Conservation (phyloP, 2,329 filamentous ascomycete species). For the Fusarium siculi region DNA sequence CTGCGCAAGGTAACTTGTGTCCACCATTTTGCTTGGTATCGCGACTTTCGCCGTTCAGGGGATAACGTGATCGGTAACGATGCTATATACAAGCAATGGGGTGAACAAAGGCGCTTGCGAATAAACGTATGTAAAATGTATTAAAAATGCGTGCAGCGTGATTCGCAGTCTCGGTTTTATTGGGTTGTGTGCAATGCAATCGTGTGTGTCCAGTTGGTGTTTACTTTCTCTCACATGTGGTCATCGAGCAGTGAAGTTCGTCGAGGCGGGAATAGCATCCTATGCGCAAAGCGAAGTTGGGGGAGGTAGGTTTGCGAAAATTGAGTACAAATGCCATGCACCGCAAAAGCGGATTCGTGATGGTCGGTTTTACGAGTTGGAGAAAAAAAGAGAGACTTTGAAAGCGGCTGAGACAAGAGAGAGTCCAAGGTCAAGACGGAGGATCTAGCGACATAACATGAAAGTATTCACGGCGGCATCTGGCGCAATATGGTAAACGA, state of each 20-base stretch:
- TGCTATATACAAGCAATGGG: conserved; percentile 26
- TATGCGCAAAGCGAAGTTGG: conserved; percentile 35
- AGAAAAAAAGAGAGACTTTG: conserved; percentile 32
- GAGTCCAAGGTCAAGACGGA: conserved; percentile 11
- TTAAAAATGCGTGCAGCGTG: conserved; percentile 13
- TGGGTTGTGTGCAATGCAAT: conserved; percentile 23
- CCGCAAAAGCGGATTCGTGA: conserved; percentile 25
- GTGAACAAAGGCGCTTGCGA: conserved; percentile 6
- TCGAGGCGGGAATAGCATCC: conserved; percentile 40
- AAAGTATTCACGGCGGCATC: conserved; percentile 38
- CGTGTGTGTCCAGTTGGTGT: conserved; percentile 33
- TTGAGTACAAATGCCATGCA: conserved; percentile 26
- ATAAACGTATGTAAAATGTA: conserved; percentile 13
- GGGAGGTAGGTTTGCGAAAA: conserved; percentile 7
- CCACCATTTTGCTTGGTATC: conserved; percentile 66
- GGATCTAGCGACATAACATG: conserved; percentile 21
- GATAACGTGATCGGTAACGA: conserved; percentile 26
- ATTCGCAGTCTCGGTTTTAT: conserved; percentile 28
- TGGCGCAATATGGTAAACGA: conserved; percentile 12
- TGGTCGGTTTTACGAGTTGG: conserved; percentile 11
- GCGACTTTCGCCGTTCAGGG: conserved; percentile 16
- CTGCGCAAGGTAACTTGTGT: conserved; percentile 91
- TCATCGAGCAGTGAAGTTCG: conserved; percentile 44
- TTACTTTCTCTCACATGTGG: conserved; percentile 45
- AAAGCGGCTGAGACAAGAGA: conserved; percentile 39